A percentile compares a stretch with the other conserved stretches of the same genome.
phyloP scores from a whole-genome alignment of 148 eudicot genomes.

The Diospyros kaki region DNA sequence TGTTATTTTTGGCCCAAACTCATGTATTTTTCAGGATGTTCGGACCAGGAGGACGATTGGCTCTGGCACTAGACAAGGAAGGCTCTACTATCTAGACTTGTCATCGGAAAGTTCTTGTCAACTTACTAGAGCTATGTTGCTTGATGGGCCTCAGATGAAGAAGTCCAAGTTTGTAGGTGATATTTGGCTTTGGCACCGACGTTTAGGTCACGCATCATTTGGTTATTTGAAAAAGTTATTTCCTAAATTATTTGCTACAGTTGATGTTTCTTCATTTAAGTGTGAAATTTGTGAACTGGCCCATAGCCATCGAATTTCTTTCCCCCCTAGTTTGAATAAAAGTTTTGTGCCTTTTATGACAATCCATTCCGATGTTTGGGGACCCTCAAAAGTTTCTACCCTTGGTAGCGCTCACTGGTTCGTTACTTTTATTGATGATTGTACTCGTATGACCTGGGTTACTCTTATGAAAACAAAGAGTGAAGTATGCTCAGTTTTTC shows the following conservation, averaged over 20 bases:
- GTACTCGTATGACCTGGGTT: conserved; percentile 19
- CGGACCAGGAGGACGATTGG: too few relatives aligned
- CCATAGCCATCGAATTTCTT: conserved; percentile 14
- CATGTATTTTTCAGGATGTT: too few relatives aligned
- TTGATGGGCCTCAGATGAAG: too few relatives aligned
- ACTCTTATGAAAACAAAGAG: neutral
- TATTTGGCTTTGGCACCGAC: conserved; percentile 13
- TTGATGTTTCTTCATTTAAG: neutral
- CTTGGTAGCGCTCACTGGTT: conserved; percentile 9
- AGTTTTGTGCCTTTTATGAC: neutral
- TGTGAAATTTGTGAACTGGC: conserved; percentile 14
- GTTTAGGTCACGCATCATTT: conserved; percentile 17
- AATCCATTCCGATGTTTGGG: conserved; percentile 23
- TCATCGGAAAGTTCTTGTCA: too few relatives aligned
- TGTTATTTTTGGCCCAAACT: too few relatives aligned
- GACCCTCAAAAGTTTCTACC: conserved; percentile 10
- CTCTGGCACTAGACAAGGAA: too few relatives aligned
- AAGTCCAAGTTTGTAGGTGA: too few relatives aligned
- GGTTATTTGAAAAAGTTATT: conserved; percentile 6
- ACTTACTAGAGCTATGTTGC: too few relatives aligned
- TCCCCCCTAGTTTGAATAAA: conserved; percentile 14
- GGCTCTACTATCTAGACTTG: too few relatives aligned
- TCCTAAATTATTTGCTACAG: neutral
- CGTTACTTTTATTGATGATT: conserved; percentile 18
- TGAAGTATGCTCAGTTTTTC: neutral